Conservation (phyloP, 345 rosid genomes). For the Lepidium africanum region DNA sequence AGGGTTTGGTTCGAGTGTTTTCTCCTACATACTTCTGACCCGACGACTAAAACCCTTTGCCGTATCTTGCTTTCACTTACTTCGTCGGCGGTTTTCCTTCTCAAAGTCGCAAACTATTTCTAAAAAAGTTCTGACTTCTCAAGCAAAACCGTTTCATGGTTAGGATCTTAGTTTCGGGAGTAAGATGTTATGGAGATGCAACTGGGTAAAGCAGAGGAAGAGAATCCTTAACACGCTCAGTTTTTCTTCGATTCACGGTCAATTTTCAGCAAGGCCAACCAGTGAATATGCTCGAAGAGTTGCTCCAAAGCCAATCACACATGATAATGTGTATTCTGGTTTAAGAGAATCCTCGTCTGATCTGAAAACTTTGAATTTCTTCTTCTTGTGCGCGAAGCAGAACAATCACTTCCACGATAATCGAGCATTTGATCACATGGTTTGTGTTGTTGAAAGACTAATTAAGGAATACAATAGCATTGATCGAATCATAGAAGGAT, state of each 20-base stretch:
- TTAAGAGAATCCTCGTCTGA: conserved; percentile 45
- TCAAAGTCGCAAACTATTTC: conserved; percentile 1
- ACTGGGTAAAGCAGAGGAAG: conserved; percentile 18
- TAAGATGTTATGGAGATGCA: conserved; percentile 44
- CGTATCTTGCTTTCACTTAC: background rate
- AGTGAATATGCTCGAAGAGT: background rate
- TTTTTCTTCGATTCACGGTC: conserved; percentile 15
- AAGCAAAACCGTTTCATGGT: conserved; percentile 17
- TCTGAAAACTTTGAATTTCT: conserved; percentile 51
- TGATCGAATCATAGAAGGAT: conserved; percentile 32
- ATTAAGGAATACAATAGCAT: conserved; percentile 25
- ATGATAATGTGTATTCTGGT: conserved; percentile 39
- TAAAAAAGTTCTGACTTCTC: background rate
- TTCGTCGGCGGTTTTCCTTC: background rate
- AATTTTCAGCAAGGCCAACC: conserved; percentile 9
- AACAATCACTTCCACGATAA: conserved; percentile 44
- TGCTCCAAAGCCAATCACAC: conserved; percentile 27
- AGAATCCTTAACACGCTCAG: conserved; percentile 19
- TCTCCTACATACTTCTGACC: background rate
- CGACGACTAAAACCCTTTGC: conserved; percentile 11
- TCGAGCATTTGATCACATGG: conserved; percentile 47
- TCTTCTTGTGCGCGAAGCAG: conserved; percentile 56
- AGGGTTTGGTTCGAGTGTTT: background rate
- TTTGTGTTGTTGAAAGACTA: conserved; percentile 35
- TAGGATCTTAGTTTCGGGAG: background rate